Percentiles rank a stretch among this genome's conserved stretches.
These are phyloP conservation scores for Populus euphratica DNA, from an alignment of 345 rosid genomes.

Conservation along the genomic window DNA sequence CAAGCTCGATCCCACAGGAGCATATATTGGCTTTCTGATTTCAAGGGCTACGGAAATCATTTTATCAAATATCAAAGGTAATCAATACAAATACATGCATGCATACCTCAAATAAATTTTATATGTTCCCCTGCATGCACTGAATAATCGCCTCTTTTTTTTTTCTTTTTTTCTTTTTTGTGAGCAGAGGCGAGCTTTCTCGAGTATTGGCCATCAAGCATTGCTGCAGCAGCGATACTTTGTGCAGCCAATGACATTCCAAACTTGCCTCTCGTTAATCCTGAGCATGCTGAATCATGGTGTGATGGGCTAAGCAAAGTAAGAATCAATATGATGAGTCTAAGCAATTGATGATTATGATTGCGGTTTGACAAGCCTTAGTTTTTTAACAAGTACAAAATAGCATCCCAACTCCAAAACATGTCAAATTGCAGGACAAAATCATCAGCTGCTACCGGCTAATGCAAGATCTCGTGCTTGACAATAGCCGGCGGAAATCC, in stretches of 20 bases:
- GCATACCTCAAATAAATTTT: not conserved
- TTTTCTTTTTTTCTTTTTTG: constrained; percentile 2
- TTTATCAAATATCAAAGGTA: constrained; percentile 81
- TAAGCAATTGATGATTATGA: not conserved
- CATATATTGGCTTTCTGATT: constrained; percentile 50
- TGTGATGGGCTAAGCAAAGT: constrained; percentile 92
- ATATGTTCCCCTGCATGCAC: not conserved
- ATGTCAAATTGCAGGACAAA: constrained; percentile 56
- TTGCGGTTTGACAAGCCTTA: not conserved
- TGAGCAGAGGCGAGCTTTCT: constrained; percentile 84
- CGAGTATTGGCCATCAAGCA: constrained; percentile 83
- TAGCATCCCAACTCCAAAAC: constrained; percentile 6
- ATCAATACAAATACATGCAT: not conserved
- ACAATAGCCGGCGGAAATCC: constrained; percentile 42
- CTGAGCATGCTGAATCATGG: constrained; percentile 87
- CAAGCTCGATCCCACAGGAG: constrained; percentile 73
- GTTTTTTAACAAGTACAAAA: not conserved
- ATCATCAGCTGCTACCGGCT: constrained; percentile 69
- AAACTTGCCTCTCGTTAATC: constrained; percentile 56
- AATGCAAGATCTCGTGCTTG: constrained; percentile 60
- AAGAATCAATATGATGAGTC: constrained; percentile 13
- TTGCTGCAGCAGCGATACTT: constrained; percentile 88
- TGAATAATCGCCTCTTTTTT: too few species aligned
- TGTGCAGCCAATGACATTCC: constrained; percentile 83
- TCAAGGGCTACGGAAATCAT: constrained; percentile 73